Conservation (phyloP, 805 yeast species). For the Cyberlindnera japonica region DNA sequence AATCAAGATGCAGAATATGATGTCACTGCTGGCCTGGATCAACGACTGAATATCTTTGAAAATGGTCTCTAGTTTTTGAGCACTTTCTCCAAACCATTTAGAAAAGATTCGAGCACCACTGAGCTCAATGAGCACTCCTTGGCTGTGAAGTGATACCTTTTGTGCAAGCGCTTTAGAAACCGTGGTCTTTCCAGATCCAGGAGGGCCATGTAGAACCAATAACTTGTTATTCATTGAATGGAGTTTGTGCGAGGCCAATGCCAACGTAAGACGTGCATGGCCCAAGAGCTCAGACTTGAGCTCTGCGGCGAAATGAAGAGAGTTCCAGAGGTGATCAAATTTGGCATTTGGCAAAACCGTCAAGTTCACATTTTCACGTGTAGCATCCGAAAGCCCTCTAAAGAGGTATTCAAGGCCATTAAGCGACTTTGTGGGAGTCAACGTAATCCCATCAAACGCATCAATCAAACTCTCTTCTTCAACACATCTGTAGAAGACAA, state of each 20-base stretch:
- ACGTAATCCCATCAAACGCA: conserved; percentile 31
- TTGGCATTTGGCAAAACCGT: conserved; percentile 29
- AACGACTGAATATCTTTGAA: conserved; percentile 33
- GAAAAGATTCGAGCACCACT: conserved; percentile 42
- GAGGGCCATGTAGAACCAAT: conserved; percentile 39
- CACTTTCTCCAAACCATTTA: conserved; percentile 45
- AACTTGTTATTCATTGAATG: conserved; percentile 15
- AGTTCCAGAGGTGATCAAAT: conserved; percentile 35
- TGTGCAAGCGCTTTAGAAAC: conserved; percentile 39
- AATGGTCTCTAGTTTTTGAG: conserved; percentile 36
- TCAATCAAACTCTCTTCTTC: conserved; percentile 14
- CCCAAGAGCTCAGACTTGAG: conserved; percentile 32
- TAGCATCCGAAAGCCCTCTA: conserved; percentile 13
- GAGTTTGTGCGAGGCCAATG: background rate
- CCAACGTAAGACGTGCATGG: conserved; percentile 15
- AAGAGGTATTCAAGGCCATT: conserved; percentile 10
- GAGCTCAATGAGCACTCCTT: conserved; percentile 37
- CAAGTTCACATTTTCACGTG: conserved; percentile 12
- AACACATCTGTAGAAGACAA: conserved; percentile 6
- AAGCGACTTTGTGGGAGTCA: conserved; percentile 14
- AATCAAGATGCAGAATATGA: conserved; percentile 35
- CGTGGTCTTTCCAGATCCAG: conserved; percentile 47
- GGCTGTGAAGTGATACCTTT: conserved; percentile 32
- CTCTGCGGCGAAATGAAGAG: conserved; percentile 30
- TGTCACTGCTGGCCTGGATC: conserved; percentile 15